A percentile compares a stretch with the other conserved stretches of the same genome.
phyloP scores from a whole-genome alignment of 257 asterid genomes.

The Solanum gandarillasii region DNA sequence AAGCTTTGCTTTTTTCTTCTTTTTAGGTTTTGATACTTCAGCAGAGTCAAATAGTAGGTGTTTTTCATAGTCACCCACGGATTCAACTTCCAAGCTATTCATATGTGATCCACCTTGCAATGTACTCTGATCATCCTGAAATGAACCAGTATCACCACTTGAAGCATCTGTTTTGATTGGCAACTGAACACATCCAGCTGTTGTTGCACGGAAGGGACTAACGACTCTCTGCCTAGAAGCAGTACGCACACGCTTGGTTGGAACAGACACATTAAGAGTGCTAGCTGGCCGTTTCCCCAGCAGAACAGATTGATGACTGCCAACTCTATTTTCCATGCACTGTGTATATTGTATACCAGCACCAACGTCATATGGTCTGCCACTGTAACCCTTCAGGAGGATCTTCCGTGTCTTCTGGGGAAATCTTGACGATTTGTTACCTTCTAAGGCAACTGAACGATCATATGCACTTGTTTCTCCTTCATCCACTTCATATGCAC shows the following conservation, averaged over 20 bases:
- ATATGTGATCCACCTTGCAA: constrained; percentile 52
- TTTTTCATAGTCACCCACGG: constrained; percentile 61
- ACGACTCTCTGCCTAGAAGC: constrained; percentile 69
- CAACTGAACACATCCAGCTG: constrained; percentile 50
- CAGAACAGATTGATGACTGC: constrained; percentile 38
- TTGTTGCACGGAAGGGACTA: constrained; percentile 65
- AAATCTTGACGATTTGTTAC: constrained; percentile 44
- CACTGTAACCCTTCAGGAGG: constrained; percentile 41
- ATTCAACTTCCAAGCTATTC: constrained; percentile 67
- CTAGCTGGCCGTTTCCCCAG: constrained; percentile 62
- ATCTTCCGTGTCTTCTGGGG: constrained; percentile 62
- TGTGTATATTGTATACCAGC: constrained; percentile 44
- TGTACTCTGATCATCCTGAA: constrained; percentile 87
- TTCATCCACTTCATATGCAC: constrained; percentile 59
- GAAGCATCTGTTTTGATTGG: constrained; percentile 83
- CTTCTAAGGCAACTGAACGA: constrained; percentile 41
- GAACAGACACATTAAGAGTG: constrained; percentile 72
- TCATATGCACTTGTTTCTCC: constrained; percentile 69
- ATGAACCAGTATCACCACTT: constrained; percentile 89
- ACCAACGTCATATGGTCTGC: constrained; percentile 43
- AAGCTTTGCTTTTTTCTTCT: constrained; percentile 80
- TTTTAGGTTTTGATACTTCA: constrained; percentile 72
- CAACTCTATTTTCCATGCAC: constrained; percentile 44
- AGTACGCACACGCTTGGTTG: constrained; percentile 90
- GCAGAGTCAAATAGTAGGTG: constrained; percentile 48